Evolutionary conservation across 352 stramenopile genomes (phyloP), one percentile per base, ranked within the genome.

Genomic region (Phytophthora rubi): DNA sequence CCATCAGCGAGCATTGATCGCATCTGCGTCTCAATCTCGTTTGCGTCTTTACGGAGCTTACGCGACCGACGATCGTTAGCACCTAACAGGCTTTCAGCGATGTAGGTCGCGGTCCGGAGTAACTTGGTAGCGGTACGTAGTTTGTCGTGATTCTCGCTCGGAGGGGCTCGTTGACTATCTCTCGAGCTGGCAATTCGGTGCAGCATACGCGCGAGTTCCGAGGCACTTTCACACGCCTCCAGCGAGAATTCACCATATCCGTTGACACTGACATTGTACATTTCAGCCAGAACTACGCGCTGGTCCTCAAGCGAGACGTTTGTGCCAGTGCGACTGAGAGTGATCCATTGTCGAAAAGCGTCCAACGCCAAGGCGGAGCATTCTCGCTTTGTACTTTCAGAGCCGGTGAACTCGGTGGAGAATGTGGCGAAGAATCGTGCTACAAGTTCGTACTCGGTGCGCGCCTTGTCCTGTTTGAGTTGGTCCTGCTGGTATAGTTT

Each of bases 241-340:
- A 91, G 49, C 49, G 82, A 87, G 49, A 88, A 92, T 53, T 92
- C 82, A 8, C 86, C 83, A 47, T 82, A 92, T 3, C 86, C 86
- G 15, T 83, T 75, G 0, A 82, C 67, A 6, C 78, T 77, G 1
- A 79, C 72, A 18, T 68, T 53, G 30, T 88, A 58, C 59, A 91
- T 82, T 59, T 83, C 79, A 9, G 64, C 32, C 0, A 85, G 61
- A n/a, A 90, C 75, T 30, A 65, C 37, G 18, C 66, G 65, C 30
- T 78, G 70, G 13, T 85, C 73, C 7, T 90, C 72, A 1, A 84
- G 72, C 16, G 80, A 70, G 0, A 62, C 49, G 28, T 23, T 65
- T 1, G 16, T 16, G 33, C 49, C 10, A 33, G 48, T 67, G 37
- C 33, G 65, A 33, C 28, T 68, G 26, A 63, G 72, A 16, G 59